phyloP scores from a whole-genome alignment of 371 early-diverging fungal genomes.

The Lichtheimia ornata region DNA sequence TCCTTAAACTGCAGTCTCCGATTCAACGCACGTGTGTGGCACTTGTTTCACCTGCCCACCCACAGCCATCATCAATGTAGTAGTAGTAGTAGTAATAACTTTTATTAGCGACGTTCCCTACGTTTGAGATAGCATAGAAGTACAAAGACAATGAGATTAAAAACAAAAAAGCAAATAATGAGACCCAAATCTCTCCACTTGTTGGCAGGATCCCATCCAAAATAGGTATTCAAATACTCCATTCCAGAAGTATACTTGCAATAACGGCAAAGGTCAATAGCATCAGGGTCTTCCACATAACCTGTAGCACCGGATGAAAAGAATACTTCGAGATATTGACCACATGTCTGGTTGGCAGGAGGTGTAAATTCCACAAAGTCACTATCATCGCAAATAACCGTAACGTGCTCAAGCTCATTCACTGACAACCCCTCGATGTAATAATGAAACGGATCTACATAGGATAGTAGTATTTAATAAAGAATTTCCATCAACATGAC shows the following conservation, averaged over 20 bases:
- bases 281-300: conserved; percentile 49
- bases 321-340: conserved; percentile 54
- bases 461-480: too few relatives aligned
- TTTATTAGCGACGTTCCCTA: conserved; percentile 22
- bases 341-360: conserved; percentile 61
- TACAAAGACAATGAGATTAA: conserved; percentile 46
- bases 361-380: conserved; percentile 56
- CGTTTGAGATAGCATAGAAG: conserved; percentile 22
- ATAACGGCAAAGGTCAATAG: conserved; percentile 56
- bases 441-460: conserved; percentile 63
- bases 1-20: too few relatives aligned
- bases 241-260: conserved; percentile 58
- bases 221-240: conserved; percentile 38
- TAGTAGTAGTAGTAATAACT: too few relatives aligned
- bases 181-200: conserved; percentile 73
- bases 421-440: conserved; percentile 69
- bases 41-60: too few relatives aligned
- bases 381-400: conserved; percentile 43
- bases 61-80: too few relatives aligned
- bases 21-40: too few relatives aligned
- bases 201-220: conserved; percentile 39
- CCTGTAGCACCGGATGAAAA: conserved; percentile 45
- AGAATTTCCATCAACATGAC: too few relatives aligned
- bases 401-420: conserved; percentile 56
- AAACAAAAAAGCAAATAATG: conserved; percentile 43